phyloP scores from a whole-genome alignment of 495 filamentous ascomycete genomes.

The Daldinia loculata region DNA sequence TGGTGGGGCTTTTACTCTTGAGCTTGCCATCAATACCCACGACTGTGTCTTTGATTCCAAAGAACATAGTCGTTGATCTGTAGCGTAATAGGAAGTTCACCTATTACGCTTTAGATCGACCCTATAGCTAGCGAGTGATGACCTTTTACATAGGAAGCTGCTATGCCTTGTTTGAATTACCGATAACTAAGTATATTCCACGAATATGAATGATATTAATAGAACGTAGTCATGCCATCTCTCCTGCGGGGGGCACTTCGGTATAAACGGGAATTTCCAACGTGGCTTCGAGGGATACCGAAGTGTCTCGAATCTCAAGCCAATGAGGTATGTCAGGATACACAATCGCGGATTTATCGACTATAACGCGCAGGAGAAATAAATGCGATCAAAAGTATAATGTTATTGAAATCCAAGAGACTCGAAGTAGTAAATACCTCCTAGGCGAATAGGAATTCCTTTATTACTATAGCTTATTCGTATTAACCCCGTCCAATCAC shows the following conservation, averaged over 20 bases:
- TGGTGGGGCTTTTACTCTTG: not conserved
- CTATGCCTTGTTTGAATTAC: too few species aligned
- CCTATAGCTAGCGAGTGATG: too few species aligned
- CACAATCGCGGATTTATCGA: not conserved
- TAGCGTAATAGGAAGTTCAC: too few species aligned
- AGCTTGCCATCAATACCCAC: not conserved
- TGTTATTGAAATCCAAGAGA: not conserved
- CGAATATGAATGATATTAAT: too few species aligned
- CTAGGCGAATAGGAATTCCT: not conserved
- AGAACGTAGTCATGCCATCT: too few species aligned
- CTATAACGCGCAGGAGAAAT: not conserved
- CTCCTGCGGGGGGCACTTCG: not conserved
- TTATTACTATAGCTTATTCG: not conserved
- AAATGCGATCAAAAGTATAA: not conserved
- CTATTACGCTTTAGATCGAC: too few species aligned
- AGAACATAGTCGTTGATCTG: too few species aligned
- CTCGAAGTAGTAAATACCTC: not conserved
- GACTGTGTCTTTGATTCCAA: not conserved
- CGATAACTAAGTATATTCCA: too few species aligned
- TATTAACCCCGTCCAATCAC: not conserved
- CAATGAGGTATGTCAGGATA: not conserved
- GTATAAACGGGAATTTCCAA: not conserved
- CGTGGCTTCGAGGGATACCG: not conserved
- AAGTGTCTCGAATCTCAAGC: not conserved
- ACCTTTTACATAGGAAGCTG: too few species aligned